These are phyloP conservation scores for Cladosporium oxysporum DNA, from an alignment of 2,329 filamentous ascomycete genomes.

Conservation along the genomic window DNA sequence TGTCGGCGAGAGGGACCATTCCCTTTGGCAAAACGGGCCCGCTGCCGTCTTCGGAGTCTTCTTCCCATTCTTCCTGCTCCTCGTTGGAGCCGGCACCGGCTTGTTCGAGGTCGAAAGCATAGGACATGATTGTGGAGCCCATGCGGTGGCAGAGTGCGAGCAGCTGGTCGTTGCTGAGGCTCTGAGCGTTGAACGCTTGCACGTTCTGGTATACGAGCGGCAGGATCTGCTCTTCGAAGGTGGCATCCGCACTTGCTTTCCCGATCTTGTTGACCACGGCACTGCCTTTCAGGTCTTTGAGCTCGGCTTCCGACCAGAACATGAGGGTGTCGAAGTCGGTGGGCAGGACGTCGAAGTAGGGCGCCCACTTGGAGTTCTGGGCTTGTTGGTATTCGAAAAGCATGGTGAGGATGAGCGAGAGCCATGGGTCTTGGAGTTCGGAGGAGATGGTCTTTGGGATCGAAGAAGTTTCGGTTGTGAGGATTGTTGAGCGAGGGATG, in stretches of 20 bases:
- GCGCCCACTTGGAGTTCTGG: slow-evolving; percentile 67
- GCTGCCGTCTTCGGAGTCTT: slow-evolving; percentile 49
- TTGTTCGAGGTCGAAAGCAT: slow-evolving; percentile 79
- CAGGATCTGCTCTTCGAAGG: slow-evolving; percentile 61
- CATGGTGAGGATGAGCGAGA: slow-evolving; percentile 72
- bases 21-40: slow-evolving; percentile 60
- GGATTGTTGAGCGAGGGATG: slow-evolving; percentile 70
- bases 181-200: slow-evolving; percentile 43
- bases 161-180: slow-evolving; percentile 49
- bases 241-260: slow-evolving; percentile 67
- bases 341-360: slow-evolving; percentile 77
- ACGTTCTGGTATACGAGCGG: slow-evolving; percentile 52
- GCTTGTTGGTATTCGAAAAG: slow-evolving; percentile 70
- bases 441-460: slow-evolving; percentile 51
- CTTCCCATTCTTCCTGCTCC: slow-evolving; percentile 50
- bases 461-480: slow-evolving; percentile 72
- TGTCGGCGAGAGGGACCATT: slow-evolving; percentile 89
- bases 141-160: slow-evolving; percentile 70
- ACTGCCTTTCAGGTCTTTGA: slow-evolving; percentile 73
- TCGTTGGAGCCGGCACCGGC: slow-evolving; percentile 41
- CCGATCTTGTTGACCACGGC: slow-evolving; percentile 77
- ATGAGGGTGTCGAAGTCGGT: slow-evolving; percentile 77
- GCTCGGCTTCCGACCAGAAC: slow-evolving; percentile 77
- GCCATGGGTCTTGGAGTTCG: slow-evolving; percentile 48
- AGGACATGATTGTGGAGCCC: slow-evolving; percentile 89